Conservation (phyloP, 805 yeast genomes). For the Sungouiella thailandica region DNA sequence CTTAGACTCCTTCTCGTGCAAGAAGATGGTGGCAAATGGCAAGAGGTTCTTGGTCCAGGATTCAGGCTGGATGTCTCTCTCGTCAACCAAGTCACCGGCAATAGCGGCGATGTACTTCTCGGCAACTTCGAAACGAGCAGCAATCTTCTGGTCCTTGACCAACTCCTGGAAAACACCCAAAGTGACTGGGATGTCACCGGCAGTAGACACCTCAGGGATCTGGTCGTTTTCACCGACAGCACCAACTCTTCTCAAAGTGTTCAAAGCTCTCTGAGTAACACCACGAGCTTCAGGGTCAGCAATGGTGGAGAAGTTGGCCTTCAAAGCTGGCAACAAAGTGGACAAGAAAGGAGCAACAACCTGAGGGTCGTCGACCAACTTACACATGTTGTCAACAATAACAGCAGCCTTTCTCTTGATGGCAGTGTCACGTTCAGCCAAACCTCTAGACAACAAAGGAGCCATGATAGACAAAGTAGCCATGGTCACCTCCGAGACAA, state of each 20-base stretch:
- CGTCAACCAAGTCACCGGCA: constrained; percentile 99
- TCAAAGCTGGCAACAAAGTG: constrained; percentile 93
- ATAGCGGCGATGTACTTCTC: constrained; percentile 85
- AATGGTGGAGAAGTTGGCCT: constrained; percentile 89
- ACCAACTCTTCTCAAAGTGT: constrained; percentile 98
- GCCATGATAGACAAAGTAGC: constrained; percentile 99
- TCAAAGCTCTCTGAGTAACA: constrained; percentile 94
- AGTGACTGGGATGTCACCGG: constrained; percentile 94
- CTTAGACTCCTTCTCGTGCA: constrained; percentile 90
- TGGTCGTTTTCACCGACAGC: constrained; percentile 84
- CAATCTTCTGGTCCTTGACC: constrained; percentile 61
- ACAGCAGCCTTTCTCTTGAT: constrained; percentile 99
- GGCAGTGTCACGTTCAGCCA: constrained; percentile 98
- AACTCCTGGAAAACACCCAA: constrained; percentile 73
- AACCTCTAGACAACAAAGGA: constrained; percentile 98
- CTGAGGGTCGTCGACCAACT: constrained; percentile 99
- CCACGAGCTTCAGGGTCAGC: constrained; percentile 99
- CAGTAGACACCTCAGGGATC: constrained; percentile 96
- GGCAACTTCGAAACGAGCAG: constrained; percentile 74
- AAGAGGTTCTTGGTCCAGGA: constrained; percentile 86
- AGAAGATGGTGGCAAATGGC: constrained; percentile 93
- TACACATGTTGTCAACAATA: constrained; percentile 99
- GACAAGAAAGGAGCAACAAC: constrained; percentile 99
- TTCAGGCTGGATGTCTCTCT: constrained; percentile 85
- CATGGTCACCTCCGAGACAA: constrained; percentile 98